Conservation (phyloP, 805 yeast species). For the Cyberlindnera mississippiensis region DNA sequence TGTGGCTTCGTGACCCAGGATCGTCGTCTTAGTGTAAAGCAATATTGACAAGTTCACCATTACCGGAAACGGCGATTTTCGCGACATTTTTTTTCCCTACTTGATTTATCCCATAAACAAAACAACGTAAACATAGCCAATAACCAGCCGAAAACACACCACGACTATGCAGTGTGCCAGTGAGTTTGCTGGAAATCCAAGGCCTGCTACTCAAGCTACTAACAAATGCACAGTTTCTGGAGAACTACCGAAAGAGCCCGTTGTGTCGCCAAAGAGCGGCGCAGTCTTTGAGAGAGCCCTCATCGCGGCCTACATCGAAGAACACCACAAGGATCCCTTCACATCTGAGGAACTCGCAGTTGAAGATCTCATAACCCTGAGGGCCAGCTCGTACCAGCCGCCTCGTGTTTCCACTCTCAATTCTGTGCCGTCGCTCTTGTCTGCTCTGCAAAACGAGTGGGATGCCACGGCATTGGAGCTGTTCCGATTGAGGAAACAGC, state of each 20-base stretch:
- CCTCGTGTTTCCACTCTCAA: conserved; percentile 46
- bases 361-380: conserved; percentile 53
- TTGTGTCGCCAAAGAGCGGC: conserved; percentile 68
- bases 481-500: conserved; percentile 69
- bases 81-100: not conserved
- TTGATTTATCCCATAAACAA: not conserved
- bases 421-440: conserved; percentile 74
- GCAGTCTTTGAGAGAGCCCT: conserved; percentile 63
- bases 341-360: conserved; percentile 53
- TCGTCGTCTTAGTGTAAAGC: too few species aligned
- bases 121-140: too few species aligned
- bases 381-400: conserved; percentile 29
- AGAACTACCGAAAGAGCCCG: conserved; percentile 64
- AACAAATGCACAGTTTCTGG: conserved; percentile 53
- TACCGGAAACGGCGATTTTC: not conserved
- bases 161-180: conserved; percentile 32
- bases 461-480: conserved; percentile 81
- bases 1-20: too few species aligned
- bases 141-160: too few species aligned
- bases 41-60: not conserved
- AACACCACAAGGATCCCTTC: conserved; percentile 74
- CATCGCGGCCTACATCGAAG: conserved; percentile 56
- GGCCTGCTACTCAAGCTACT: conserved; percentile 3
- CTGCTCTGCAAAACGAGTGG: conserved; percentile 84
- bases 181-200: conserved; percentile 13